Conservation (phyloP, 2,329 filamentous ascomycete species). For the Claviceps capensis region DNA sequence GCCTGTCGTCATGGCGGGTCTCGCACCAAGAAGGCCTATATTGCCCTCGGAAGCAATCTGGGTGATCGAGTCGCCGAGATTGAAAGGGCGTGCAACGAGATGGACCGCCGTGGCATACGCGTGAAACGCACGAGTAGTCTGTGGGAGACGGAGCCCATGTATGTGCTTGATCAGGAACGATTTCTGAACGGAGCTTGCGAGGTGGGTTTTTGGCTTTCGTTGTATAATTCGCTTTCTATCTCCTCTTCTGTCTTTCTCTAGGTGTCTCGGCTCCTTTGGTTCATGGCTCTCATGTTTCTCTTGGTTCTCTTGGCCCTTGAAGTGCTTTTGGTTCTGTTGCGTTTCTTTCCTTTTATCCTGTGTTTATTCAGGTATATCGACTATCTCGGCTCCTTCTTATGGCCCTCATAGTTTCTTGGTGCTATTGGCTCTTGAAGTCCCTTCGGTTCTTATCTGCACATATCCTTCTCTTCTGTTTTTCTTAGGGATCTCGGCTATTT, state of each 20-base stretch:
- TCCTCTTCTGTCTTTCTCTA: neutral
- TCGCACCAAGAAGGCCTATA: slow-evolving; percentile 45
- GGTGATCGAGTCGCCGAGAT: slow-evolving; percentile 77
- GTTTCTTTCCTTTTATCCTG: no score
- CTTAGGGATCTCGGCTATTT: no score
- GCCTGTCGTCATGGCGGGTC: slow-evolving; percentile 22
- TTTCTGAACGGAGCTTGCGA: slow-evolving; percentile 92
- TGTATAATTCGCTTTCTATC: neutral
- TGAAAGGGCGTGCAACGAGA: slow-evolving; percentile 65
- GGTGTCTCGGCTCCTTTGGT: no score
- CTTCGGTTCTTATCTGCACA: no score
- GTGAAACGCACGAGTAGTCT: slow-evolving; percentile 73
- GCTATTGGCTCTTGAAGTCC: no score
- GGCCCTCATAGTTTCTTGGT: no score
- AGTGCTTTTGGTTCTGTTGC: no score
- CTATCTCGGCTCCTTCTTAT: no score
- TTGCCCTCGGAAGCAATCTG: slow-evolving; percentile 87
- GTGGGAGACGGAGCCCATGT: slow-evolving; percentile 96
- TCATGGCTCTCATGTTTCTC: no score
- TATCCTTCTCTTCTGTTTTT: no score
- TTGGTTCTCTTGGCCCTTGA: no score
- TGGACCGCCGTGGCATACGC: slow-evolving; percentile 59
- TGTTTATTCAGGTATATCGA: no score
- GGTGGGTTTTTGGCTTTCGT: slow-evolving; percentile 30
- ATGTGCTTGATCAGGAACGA: slow-evolving; percentile 72